These are phyloP conservation scores for Schizosaccharomyces lindneri DNA, from an alignment of 805 yeast genomes.

Conservation along the genomic window DNA sequence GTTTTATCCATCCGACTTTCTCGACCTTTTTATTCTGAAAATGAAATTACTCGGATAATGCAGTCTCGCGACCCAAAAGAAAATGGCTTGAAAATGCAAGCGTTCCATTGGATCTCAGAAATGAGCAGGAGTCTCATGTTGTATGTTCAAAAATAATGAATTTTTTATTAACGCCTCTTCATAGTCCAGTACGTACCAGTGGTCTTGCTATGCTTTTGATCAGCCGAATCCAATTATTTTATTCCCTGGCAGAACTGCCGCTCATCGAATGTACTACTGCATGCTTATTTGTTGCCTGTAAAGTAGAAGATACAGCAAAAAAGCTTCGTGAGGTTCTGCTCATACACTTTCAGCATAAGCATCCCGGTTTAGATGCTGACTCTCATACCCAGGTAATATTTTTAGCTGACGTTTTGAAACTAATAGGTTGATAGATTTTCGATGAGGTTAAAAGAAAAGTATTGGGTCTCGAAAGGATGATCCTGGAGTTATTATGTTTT, in stretches of 20 bases:
- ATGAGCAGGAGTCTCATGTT: conserved; percentile 4
- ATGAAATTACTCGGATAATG: not conserved
- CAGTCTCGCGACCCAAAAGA: conserved; percentile 3
- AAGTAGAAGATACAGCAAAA: conserved; percentile 60
- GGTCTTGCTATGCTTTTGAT: conserved; percentile 10
- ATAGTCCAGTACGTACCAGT: conserved; percentile 9
- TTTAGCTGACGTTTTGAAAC: not conserved
- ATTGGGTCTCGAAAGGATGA: conserved; percentile 34
- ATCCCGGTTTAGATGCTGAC: conserved; percentile 6
- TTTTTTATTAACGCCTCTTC: not conserved
- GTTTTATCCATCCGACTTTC: conserved; percentile 5
- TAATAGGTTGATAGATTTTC: not conserved
- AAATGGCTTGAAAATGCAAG: conserved; percentile 5
- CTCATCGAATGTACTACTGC: conserved; percentile 29
- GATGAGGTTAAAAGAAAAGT: conserved; percentile 21
- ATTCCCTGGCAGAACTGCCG: conserved; percentile 6
- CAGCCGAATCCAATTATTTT: conserved; percentile 9
- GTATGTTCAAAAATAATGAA: conserved; percentile 4
- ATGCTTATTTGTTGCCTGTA: conserved; percentile 41
- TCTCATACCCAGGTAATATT: conserved; percentile 5
- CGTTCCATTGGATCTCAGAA: conserved; percentile 4
- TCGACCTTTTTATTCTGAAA: conserved; percentile 5
- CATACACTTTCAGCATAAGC: conserved; percentile 22
- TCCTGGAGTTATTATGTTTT: conserved; percentile 48
- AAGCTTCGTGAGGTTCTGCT: conserved; percentile 36